Conservation (phyloP, 768 basidiomycete genomes). For the Tulasnella sp. region DNA sequence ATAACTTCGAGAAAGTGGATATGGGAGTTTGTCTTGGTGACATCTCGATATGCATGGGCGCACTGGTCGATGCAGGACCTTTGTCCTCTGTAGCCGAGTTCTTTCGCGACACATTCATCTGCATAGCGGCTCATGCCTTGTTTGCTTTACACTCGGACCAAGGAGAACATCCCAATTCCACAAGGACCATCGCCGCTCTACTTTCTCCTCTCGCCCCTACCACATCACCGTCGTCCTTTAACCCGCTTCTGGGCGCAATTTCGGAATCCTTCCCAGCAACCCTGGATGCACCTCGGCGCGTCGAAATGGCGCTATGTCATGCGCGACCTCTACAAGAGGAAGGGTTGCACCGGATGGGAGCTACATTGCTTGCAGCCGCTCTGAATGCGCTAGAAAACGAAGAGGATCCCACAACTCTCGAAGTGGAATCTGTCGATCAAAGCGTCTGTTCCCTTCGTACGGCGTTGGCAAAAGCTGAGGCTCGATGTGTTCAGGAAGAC, state of each 20-base stretch:
- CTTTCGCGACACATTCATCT: conserved; percentile 1
- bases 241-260: neutral
- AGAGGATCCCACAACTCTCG: neutral
- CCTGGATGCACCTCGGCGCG: neutral
- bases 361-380: neutral
- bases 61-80: neutral
- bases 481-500: neutral
- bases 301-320: neutral
- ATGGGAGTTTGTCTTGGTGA: neutral
- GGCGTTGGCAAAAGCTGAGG: neutral
- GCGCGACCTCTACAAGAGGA: neutral
- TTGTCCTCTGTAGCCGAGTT: conserved; percentile 5
- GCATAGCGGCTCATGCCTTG: neutral
- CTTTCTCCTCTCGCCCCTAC: neutral
- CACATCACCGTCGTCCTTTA: neutral
- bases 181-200: neutral
- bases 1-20: neutral
- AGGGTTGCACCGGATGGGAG: neutral
- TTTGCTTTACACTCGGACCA: neutral
- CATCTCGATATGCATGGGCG: neutral
- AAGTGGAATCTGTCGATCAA: neutral
- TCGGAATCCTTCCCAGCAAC: neutral
- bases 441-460: neutral
- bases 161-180: neutral
- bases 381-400: neutral